Evolutionary conservation across 2,329 filamentous ascomycete species (phyloP).

Genomic region (Aspergillus sp.): DNA sequence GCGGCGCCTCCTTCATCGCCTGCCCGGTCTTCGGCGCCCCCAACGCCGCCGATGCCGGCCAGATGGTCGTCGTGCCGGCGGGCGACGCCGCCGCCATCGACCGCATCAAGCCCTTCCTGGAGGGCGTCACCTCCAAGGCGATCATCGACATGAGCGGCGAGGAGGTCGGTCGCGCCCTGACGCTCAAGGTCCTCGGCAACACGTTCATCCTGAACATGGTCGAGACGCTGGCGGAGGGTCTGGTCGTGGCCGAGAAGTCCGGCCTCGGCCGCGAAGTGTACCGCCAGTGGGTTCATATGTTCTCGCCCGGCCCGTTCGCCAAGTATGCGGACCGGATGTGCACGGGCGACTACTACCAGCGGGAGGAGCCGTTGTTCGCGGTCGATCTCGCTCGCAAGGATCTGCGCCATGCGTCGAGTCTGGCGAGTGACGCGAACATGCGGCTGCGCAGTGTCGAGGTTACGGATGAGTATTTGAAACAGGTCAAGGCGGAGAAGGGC

Average conservation of each 20-base stretch:
- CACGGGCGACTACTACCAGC: slow-evolving; percentile 71
- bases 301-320: slow-evolving; percentile 74
- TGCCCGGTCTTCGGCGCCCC: slow-evolving; percentile 54
- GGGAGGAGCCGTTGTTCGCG: slow-evolving; percentile 75
- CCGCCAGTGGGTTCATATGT: slow-evolving; percentile 67
- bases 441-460: slow-evolving; percentile 65
- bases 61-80: slow-evolving; percentile 71
- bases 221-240: slow-evolving; percentile 73
- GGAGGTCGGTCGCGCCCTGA: slow-evolving; percentile 66
- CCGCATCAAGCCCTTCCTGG: slow-evolving; percentile 67
- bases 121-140: slow-evolving; percentile 67
- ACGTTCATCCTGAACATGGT: slow-evolving; percentile 83
- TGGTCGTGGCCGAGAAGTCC: slow-evolving; percentile 76
- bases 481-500: slow-evolving; percentile 68
- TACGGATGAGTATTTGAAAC: slow-evolving; percentile 66
- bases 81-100: slow-evolving; percentile 61
- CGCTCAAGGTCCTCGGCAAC: slow-evolving; percentile 82
- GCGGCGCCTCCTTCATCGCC: slow-evolving; percentile 72
- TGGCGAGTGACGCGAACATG: slow-evolving; percentile 64
- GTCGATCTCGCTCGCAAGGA: slow-evolving; percentile 84
- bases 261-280: slow-evolving; percentile 71
- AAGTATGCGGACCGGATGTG: slow-evolving; percentile 75
- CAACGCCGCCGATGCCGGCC: slow-evolving; percentile 57
- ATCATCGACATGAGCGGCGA: slow-evolving; percentile 72
- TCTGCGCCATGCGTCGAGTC: slow-evolving; percentile 66